These are phyloP conservation scores for Scedosporium boydii DNA, from an alignment of 2,329 filamentous ascomycete species.

Conservation along the genomic window DNA sequence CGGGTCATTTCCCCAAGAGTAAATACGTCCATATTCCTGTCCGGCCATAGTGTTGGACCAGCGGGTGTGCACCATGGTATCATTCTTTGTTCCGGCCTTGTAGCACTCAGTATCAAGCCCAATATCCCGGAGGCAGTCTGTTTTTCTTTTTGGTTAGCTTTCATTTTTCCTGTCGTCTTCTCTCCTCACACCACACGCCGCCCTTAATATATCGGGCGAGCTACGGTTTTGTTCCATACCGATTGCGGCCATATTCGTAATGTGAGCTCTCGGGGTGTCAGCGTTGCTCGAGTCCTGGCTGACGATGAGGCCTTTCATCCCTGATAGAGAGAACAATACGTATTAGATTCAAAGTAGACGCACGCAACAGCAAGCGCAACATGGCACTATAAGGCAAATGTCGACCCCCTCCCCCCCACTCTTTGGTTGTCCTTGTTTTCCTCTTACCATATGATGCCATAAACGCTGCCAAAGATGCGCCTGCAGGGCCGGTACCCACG, in stretches of 20 bases:
- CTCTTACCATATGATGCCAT: no score
- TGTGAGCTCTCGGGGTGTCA: constrained; percentile 46
- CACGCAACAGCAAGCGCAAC: no score
- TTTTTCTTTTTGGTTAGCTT: background rate
- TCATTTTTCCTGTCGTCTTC: no score
- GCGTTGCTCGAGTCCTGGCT: constrained; percentile 35
- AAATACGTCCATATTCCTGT: constrained; percentile 35
- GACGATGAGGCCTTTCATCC: constrained; percentile 41
- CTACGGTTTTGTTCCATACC: constrained; percentile 14
- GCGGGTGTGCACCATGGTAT: constrained; percentile 35
- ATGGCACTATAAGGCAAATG: no score
- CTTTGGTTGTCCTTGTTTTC: no score
- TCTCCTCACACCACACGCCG: no score
- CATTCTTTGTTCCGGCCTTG: constrained; percentile 23
- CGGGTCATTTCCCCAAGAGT: constrained; percentile 39
- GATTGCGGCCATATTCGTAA: constrained; percentile 45
- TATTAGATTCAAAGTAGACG: no score
- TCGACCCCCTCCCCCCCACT: no score
- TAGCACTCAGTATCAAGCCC: constrained; percentile 30
- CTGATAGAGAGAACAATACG: constrained; percentile 14
- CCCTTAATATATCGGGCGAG: constrained; percentile 14
- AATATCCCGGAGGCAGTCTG: constrained; percentile 26
- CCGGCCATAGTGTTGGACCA: constrained; percentile 41
- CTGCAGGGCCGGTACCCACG: no score
- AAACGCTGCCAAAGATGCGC: no score